Evolutionary conservation across 108 stramenopile genomes (phyloP).

Genomic region (Fragilaria crotonensis): DNA sequence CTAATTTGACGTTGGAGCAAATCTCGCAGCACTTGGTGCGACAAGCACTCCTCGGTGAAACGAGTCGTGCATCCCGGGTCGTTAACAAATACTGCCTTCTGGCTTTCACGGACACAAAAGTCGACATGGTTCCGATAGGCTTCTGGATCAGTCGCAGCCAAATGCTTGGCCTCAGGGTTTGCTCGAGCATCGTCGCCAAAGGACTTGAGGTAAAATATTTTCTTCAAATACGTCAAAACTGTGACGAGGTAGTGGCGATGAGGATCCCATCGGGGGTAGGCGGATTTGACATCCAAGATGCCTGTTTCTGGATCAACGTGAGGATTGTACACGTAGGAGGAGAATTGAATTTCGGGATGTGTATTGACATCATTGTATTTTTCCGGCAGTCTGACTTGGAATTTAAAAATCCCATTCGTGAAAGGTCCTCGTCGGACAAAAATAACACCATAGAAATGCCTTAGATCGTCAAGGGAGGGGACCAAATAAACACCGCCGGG

Average conservation of each 20-base stretch:
- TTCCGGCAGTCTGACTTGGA: conserved; percentile 67
- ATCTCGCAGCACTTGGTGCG: conserved; percentile 63
- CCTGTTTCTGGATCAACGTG: conserved; percentile 81
- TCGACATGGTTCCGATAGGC: conserved; percentile 60
- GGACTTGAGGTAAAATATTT: conserved; percentile 91
- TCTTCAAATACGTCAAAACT: conserved; percentile 92
- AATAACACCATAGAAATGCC: conserved; percentile 86
- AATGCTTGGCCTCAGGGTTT: conserved; percentile 52
- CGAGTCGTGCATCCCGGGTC: conserved; percentile 53
- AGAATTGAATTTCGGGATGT: conserved; percentile 79
- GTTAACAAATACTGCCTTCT: conserved; percentile 68
- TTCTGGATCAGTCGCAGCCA: conserved; percentile 44
- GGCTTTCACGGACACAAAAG: conserved; percentile 66
- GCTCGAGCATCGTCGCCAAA: conserved; percentile 57
- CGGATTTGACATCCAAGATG: conserved; percentile 65
- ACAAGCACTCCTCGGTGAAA: conserved; percentile 57
- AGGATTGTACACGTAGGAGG: conserved; percentile 81
- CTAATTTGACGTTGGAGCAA: conserved; percentile 56
- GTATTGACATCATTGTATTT: conserved; percentile 84
- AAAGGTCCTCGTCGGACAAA: conserved; percentile 88
- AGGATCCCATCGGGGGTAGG: conserved; percentile 86
- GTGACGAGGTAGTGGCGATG: conserved; percentile 85
- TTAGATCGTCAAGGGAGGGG: conserved; percentile 71
- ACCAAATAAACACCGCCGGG: conserved; percentile 91
- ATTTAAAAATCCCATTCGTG: conserved; percentile 93